Percentiles rank a stretch among this genome's conserved stretches.
These are phyloP conservation scores for Quillaja saponaria DNA, from an alignment of 306 rosid genomes.

Conservation along the genomic window DNA sequence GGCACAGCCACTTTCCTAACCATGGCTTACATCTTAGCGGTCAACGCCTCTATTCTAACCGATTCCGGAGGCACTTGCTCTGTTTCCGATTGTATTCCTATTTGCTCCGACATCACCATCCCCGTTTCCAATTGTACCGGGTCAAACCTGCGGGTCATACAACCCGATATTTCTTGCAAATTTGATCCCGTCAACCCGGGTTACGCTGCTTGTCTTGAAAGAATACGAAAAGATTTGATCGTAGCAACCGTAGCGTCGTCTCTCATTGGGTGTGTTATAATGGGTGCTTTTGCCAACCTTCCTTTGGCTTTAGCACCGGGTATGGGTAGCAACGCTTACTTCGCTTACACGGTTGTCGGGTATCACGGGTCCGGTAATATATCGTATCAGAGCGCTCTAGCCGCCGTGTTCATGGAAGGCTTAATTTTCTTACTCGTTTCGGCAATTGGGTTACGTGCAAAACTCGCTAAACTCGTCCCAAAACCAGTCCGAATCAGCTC, in stretches of 20 bases:
- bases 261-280: slow-evolving; percentile 78
- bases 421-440: slow-evolving; percentile 61
- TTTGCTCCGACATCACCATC: slow-evolving; percentile 68
- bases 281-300: slow-evolving; percentile 91
- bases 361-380: slow-evolving; percentile 90
- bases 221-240: slow-evolving; percentile 70
- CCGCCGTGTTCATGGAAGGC: slow-evolving; percentile 90
- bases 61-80: slow-evolving; percentile 95
- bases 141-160: slow-evolving; percentile 39
- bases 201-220: slow-evolving; percentile 64
- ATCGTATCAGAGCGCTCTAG: slow-evolving; percentile 76
- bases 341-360: slow-evolving; percentile 97
- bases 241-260: slow-evolving; percentile 89
- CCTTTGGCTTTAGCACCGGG: slow-evolving; percentile 95
- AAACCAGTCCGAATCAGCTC: slow-evolving; percentile 94
- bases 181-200: slow-evolving; percentile 91
- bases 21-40: slow-evolving; percentile 98
- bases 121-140: slow-evolving; percentile 51
- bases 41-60: slow-evolving; percentile 89
- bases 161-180: slow-evolving; percentile 62
- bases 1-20: slow-evolving; percentile 98
- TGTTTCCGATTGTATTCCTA: slow-evolving; percentile 75
- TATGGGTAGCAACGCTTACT: slow-evolving; percentile 95
- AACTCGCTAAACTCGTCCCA: slow-evolving; percentile 77
- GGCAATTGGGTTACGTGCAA: slow-evolving; percentile 72